phyloP scores from a whole-genome alignment of 2,329 filamentous ascomycete species.

The Shiraia sp. region DNA sequence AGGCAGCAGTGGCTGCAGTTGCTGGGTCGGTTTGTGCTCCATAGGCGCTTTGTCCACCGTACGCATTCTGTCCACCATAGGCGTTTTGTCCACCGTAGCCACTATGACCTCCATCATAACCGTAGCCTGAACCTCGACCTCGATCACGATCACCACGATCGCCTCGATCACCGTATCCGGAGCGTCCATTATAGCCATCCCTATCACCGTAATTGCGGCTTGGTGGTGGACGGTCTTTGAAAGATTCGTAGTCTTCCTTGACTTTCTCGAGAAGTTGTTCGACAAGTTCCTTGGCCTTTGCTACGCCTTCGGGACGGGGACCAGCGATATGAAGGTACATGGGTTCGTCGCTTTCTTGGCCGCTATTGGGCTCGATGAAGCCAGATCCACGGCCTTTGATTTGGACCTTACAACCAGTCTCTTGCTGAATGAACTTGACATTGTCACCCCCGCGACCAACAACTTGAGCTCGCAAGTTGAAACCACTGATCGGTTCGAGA shows the following conservation, averaged over 20 bases:
- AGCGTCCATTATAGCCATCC: constrained; percentile 43
- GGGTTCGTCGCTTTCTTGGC: constrained; percentile 86
- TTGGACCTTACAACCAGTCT: constrained; percentile 93
- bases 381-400: constrained; percentile 97
- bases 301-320: constrained; percentile 83
- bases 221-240: constrained; percentile 71
- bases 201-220: constrained; percentile 49
- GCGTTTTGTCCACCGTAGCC: too few species aligned
- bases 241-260: constrained; percentile 82
- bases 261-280: constrained; percentile 86
- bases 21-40: constrained; percentile 26
- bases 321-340: constrained; percentile 97
- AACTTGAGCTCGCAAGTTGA: constrained; percentile 94
- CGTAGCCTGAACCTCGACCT: constrained; percentile 46
- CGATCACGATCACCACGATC: constrained; percentile 47
- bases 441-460: constrained; percentile 93
- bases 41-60: constrained; percentile 37
- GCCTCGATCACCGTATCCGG: constrained; percentile 49
- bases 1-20: constrained; percentile 46
- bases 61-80: too few species aligned
- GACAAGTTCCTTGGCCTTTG: constrained; percentile 85
- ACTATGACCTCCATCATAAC: constrained; percentile 46
- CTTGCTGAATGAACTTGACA: constrained; percentile 96
- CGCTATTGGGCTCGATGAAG: constrained; percentile 88
- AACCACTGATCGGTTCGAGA: constrained; percentile 88